Evolutionary conservation across 78 protist species (phyloP), one percentile per base, ranked within the genome.

Genomic region (Tieghemostelium lacteum): DNA sequence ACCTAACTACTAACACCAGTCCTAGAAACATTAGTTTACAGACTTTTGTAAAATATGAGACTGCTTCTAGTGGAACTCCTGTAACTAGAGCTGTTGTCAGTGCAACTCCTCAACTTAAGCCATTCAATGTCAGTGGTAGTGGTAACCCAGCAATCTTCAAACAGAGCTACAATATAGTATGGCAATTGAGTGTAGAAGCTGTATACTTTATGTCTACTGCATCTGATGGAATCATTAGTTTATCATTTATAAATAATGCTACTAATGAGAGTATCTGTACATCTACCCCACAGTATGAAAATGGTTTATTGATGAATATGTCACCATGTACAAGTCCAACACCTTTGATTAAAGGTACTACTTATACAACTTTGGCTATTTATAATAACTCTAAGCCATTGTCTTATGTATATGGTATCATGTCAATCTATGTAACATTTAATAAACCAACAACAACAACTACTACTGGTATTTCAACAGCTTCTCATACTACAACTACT

Each of bases 221-320:
- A 28, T 83, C 91, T 3, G 31, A 50, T 20, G 91, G 91, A 58
- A 28, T 83, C 2, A 28, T 83, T 31, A 60, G 50, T 45, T 33
- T 83, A 42, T 16, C 78, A 17, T 69, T 83, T 22, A 49, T 60
- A 24, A 83, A 83, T 34, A 83, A 83, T 22, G 76, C 76, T 2
- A 83, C 91, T 45, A 74, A 74, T 57, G 72, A 31, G 2, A 61
- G 66, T 5, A 26, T 83, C 14, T 83, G 91, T 61, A 60, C 42
- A 29, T 83, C 91, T 20, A 62, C 57, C 17, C 77, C 78, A 36
- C n/a, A 24, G 12, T 70, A 70, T 55, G 57, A 28, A 3, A 58
- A 26, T 3, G 78, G 49, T 40, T 33, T 37, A 1, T 42, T 83
- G 12, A 52, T 65, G 2, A 39, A 76, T 7, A 83, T 83, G 91